These are phyloP conservation scores for Saturnispora quitensis DNA, from an alignment of 805 yeast species.

Conservation along the genomic window DNA sequence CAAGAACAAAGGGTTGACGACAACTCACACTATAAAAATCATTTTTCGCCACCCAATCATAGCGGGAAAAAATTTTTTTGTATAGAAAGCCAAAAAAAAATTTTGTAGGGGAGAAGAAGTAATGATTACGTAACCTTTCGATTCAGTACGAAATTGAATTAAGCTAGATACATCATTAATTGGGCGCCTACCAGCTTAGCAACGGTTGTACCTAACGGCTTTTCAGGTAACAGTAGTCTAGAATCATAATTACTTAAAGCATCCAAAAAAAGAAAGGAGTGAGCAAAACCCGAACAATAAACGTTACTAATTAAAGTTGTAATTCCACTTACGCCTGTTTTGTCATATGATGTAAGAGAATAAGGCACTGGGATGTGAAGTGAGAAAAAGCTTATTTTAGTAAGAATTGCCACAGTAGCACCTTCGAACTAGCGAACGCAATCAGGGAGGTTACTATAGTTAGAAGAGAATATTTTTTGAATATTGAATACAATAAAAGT, in stretches of 20 bases:
- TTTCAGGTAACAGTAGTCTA: background rate
- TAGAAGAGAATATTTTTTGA: background rate
- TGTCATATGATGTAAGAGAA: background rate
- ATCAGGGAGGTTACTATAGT: no score
- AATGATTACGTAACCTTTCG: background rate
- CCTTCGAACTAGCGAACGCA: no score
- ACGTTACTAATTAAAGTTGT: background rate
- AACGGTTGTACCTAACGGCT: background rate
- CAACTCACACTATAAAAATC: background rate
- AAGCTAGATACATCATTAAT: background rate
- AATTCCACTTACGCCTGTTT: background rate
- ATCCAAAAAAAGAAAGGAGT: background rate
- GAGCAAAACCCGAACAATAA: background rate
- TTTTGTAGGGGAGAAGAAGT: background rate
- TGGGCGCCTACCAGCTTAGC: background rate
- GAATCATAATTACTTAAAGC: background rate
- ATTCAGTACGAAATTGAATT: background rate
- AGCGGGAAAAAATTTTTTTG: background rate
- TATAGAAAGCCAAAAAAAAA: background rate
- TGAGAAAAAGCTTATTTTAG: no score
- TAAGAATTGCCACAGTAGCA: no score
- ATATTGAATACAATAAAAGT: background rate
- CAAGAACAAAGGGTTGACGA: background rate
- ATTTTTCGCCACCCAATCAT: slow-evolving; percentile 2
- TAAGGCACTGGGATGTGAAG: background rate